A percentile compares a stretch with the other conserved stretches of the same genome.
These are phyloP conservation scores for Debaryomyces sp. DNA, from an alignment of 1,139 yeast species.

Conservation along the genomic window DNA sequence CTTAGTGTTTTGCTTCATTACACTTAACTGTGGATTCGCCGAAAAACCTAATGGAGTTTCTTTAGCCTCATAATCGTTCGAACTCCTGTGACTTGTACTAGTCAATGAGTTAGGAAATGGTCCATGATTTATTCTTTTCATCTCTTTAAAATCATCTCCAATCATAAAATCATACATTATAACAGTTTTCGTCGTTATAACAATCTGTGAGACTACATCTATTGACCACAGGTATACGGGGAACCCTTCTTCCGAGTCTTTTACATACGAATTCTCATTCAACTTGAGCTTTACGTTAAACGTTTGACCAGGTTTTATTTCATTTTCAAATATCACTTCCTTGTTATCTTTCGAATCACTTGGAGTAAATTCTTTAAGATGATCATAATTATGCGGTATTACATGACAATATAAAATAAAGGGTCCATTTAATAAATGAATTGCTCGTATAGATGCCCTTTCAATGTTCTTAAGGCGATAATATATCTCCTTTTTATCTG, in stretches of 20 bases:
- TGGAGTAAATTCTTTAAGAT: conserved; percentile 32
- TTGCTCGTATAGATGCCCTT: conserved; percentile 51
- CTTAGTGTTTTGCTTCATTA: conserved; percentile 55
- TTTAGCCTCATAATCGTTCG: conserved; percentile 10
- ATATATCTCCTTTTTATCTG: conserved; percentile 24
- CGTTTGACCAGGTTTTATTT: conserved; percentile 64
- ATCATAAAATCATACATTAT: conserved; percentile 69
- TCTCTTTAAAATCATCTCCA: conserved; percentile 40
- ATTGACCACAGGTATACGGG: conserved; percentile 70
- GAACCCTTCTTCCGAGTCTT: conserved; percentile 22
- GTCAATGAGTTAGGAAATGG: conserved; percentile 22
- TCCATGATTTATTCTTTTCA: conserved; percentile 38
- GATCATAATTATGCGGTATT: conserved; percentile 52
- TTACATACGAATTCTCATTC: conserved; percentile 44
- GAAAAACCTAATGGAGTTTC: conserved; percentile 13
- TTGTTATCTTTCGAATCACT: conserved; percentile 23
- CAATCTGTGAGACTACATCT: conserved; percentile 80
- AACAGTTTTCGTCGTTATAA: conserved; percentile 69
- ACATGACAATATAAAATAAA: conserved; percentile 62
- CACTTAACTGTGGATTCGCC: conserved; percentile 31
- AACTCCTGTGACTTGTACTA: conserved; percentile 10
- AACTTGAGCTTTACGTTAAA: conserved; percentile 52
- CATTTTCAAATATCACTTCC: conserved; percentile 42
- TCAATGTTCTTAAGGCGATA: conserved; percentile 56
- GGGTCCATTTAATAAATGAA: conserved; percentile 61